These are phyloP conservation scores for Calocybe cyanea DNA, from an alignment of 768 basidiomycete species.

Conservation along the genomic window DNA sequence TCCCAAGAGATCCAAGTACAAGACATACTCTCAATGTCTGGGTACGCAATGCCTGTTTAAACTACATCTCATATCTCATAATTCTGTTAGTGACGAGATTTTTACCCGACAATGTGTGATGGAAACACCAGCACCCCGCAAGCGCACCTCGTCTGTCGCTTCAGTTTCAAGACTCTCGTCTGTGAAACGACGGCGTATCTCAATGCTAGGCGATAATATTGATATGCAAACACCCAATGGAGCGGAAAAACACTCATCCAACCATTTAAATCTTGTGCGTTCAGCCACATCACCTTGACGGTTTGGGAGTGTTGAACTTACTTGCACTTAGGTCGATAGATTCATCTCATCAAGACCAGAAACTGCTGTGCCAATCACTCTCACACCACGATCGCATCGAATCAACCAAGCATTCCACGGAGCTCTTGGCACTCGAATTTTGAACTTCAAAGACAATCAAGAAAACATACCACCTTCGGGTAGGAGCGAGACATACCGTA, in stretches of 20 bases:
- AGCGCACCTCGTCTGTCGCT: constrained; percentile 32
- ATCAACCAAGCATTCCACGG: constrained; percentile 59
- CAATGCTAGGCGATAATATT: constrained; percentile 34
- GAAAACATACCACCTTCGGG: constrained; percentile 22
- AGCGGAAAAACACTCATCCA: constrained; percentile 8
- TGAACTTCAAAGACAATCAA: constrained; percentile 46
- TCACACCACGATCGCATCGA: constrained; percentile 64
- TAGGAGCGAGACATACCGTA: constrained; percentile 38
- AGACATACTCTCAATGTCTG: neutral
- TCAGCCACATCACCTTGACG: too few species aligned
- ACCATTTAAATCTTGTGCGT: constrained; percentile 15
- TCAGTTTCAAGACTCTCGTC: constrained; percentile 39
- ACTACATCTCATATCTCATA: neutral
- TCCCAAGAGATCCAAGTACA: too few species aligned
- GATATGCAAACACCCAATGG: constrained; percentile 22
- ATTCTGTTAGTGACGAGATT: constrained; percentile 1
- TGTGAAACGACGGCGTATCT: constrained; percentile 38
- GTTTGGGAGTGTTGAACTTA: too few species aligned
- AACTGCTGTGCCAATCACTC: constrained; percentile 49
- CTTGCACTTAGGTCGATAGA: constrained; percentile 45
- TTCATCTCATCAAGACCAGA: constrained; percentile 56
- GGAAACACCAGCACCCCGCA: constrained; percentile 20
- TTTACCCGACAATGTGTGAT: constrained; percentile 8
- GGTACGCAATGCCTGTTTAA: neutral
- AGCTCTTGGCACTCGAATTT: constrained; percentile 51